A percentile compares a stretch with the other conserved stretches of the same genome.
phyloP scores from a whole-genome alignment of 768 basidiomycete genomes.

The Polyporus arcularius region DNA sequence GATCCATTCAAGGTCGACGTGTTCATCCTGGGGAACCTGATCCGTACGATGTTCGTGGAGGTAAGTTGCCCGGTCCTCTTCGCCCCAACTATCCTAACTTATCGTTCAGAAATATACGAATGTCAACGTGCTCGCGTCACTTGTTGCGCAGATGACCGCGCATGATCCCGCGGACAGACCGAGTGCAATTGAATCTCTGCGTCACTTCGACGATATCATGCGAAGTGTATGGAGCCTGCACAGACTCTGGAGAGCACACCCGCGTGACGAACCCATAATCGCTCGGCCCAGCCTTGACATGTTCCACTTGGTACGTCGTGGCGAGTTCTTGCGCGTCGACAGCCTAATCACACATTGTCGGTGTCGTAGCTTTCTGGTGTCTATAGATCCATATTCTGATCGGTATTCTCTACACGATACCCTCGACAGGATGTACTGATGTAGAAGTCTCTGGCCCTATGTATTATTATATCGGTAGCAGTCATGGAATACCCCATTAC shows the following conservation, averaged over 20 bases:
- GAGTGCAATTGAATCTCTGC: conserved; percentile 3
- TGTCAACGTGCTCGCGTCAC: conserved; percentile 6
- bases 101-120: conserved; percentile 1
- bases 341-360: not conserved
- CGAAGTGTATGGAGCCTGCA: not conserved
- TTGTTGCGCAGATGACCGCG: conserved; percentile 2
- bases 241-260: conserved; percentile 1
- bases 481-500: too few relatives aligned
- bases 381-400: not conserved
- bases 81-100: not conserved
- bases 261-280: not conserved
- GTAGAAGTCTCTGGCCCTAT: too few relatives aligned
- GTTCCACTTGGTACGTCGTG: not conserved
- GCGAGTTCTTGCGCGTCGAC: not conserved
- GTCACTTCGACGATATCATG: not conserved
- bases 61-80: conserved; percentile 1
- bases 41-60: conserved; percentile 6
- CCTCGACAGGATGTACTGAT: too few relatives aligned
- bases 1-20: conserved; percentile 30
- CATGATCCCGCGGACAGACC: not conserved
- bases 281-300: not conserved
- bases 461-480: too few relatives aligned
- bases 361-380: not conserved
- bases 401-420: too few relatives aligned
- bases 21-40: conserved; percentile 24